Evolutionary conservation across 2,329 filamentous ascomycete genomes (phyloP).

Genomic region (Pseudocercospora musae): DNA sequence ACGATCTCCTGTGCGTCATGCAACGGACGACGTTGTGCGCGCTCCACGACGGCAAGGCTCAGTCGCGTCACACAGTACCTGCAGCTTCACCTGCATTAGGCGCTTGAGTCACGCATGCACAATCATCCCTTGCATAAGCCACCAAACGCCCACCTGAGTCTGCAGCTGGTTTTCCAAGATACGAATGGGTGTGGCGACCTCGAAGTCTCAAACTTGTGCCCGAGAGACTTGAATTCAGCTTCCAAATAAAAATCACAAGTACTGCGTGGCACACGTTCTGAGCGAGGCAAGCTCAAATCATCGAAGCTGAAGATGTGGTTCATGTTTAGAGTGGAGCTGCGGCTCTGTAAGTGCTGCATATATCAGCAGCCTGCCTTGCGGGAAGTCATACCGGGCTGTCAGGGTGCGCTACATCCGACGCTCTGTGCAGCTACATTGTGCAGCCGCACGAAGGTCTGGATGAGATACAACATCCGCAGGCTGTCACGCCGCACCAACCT

Average conservation of each 20-base stretch:
- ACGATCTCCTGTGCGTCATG: slow-evolving; percentile 1
- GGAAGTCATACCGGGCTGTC: background rate
- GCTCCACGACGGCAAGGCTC: slow-evolving; percentile 7
- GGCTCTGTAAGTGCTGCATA: background rate
- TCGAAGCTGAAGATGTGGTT: background rate
- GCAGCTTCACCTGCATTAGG: slow-evolving; percentile 6
- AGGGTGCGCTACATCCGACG: background rate
- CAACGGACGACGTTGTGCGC: background rate
- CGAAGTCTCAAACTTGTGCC: background rate
- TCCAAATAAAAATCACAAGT: background rate
- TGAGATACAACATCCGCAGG: background rate
- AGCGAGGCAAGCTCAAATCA: background rate
- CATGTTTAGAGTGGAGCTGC: background rate
- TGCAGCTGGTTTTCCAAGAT: background rate
- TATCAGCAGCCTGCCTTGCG: background rate
- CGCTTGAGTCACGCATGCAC: background rate
- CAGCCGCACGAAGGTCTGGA: background rate
- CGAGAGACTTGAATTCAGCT: background rate
- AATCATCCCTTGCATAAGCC: slow-evolving; percentile 10
- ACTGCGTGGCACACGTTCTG: background rate
- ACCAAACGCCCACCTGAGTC: slow-evolving; percentile 4
- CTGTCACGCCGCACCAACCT: background rate
- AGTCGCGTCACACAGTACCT: slow-evolving; percentile 13
- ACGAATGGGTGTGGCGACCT: background rate
- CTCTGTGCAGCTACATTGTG: background rate